Conservation (phyloP, 176 grass and related monocot species). For the Paspalum notatum region DNA sequence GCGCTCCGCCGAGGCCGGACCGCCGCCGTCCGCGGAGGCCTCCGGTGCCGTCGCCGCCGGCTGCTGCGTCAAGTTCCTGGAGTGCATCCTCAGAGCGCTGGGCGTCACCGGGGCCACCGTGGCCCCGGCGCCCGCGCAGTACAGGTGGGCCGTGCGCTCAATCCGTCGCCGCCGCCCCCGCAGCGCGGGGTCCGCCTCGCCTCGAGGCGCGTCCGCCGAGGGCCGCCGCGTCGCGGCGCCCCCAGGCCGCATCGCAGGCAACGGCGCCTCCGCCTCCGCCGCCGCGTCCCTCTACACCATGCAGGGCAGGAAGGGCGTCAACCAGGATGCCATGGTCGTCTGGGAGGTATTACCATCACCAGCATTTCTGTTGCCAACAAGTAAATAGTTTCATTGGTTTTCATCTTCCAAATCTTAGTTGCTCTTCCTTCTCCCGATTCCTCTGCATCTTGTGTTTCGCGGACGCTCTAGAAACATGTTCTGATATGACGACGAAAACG, state of each 20-base stretch:
- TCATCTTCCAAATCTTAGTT: neutral
- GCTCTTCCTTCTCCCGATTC: neutral
- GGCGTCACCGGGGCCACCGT: constrained; percentile 46
- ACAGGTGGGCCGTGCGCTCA: constrained; percentile 26
- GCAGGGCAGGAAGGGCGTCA: constrained; percentile 92
- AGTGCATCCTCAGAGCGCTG: constrained; percentile 62
- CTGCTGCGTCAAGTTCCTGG: constrained; percentile 60
- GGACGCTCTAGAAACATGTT: constrained; percentile 25
- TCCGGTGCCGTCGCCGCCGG: neutral
- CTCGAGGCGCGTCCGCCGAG: neutral
- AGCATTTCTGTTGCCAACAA: neutral
- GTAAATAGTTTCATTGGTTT: neutral
- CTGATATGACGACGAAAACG: neutral
- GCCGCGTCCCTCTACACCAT: constrained; percentile 77
- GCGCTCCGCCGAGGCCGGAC: constrained; percentile 24
- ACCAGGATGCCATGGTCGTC: constrained; percentile 96
- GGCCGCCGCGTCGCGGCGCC: constrained; percentile 14
- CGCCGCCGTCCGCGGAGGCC: constrained; percentile 17
- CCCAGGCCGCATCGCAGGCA: constrained; percentile 55
- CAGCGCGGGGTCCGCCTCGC: constrained; percentile 11
- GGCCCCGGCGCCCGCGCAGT: constrained; percentile 19
- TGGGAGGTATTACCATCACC: constrained; percentile 52
- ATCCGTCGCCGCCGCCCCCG: constrained; percentile 35
- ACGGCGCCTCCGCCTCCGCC: constrained; percentile 52
- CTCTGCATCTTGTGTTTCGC: constrained; percentile 2